Evolutionary conservation across 306 rosid genomes (phyloP), one percentile per base, ranked within the genome.

Genomic region (Dalbergia cochinchinensis): DNA sequence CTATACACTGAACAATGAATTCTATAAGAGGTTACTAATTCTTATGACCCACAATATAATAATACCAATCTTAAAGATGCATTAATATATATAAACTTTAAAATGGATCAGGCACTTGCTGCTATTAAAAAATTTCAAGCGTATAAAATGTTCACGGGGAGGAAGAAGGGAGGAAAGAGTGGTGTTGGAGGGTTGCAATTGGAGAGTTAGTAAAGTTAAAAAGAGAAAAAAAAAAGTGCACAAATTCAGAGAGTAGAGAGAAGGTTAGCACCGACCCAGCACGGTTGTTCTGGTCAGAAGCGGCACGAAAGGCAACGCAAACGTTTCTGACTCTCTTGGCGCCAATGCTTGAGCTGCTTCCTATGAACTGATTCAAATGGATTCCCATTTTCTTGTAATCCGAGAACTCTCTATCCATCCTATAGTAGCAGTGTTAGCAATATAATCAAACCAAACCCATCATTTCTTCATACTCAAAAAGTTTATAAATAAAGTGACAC

Each of bases 311-410:
- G 63, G 99, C 97, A 19, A 94, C 83, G 76, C 99, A 94, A 0
- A 94, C 92, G 68, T 91, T 91, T 65, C 86, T 90, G 84, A 95
- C 91, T 85, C 98, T 79, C 79, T 91, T 92, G 82, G 99, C 98
- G 9, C 99, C 99, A 74, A 95, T 95, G 85, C 99, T 95, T 0
- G 99, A 95, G 78, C 99, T 95, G 78, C 99, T 95, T 6, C 97
- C 99, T 86, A 91, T 86, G 13, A 95, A 85, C 83, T 95, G 99
- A 85, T 95, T 95, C 95, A 95, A 88, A 84, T 92, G 97, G 12
- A 76, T 92, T 76, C 97, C 97, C 80, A 95, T 86, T 80, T 92
- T 95, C 87, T 83, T 92, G 87, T 87, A 91, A 65, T 94, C 95
- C 44, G 83, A 80, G 1, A 92, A 74, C 77, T 94, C 96, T 69